Percentiles rank a stretch among this genome's conserved stretches.
These are phyloP conservation scores for Verbascum thapsus DNA, from an alignment of 257 asterid species.

Conservation along the genomic window DNA sequence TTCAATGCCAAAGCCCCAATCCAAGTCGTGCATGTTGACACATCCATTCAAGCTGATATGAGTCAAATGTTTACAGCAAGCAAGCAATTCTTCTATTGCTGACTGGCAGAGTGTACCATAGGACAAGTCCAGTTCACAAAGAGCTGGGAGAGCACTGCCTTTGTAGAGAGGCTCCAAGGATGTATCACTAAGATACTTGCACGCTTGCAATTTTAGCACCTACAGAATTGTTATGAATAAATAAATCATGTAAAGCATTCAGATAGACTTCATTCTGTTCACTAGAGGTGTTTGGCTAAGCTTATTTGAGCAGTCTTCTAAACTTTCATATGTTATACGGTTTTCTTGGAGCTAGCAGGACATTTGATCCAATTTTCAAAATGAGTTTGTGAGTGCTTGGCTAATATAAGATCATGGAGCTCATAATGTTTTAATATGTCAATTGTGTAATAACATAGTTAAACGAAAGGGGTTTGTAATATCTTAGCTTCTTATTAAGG, in stretches of 20 bases:
- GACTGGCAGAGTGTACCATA: constrained; percentile 74
- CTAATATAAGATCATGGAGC: too few species aligned
- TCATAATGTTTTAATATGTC: too few species aligned
- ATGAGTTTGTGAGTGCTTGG: too few species aligned
- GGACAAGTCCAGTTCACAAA: constrained; percentile 73
- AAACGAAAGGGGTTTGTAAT: too few species aligned
- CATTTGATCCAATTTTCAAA: too few species aligned
- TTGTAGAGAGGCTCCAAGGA: constrained; percentile 80
- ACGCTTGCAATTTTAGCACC: constrained; percentile 89
- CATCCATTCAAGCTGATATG: constrained; percentile 86
- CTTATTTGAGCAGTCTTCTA: too few species aligned
- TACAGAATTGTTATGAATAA: constrained; percentile 29
- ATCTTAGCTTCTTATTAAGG: too few species aligned
- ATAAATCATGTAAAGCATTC: background rate
- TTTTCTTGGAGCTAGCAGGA: too few species aligned
- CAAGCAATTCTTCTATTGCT: constrained; percentile 78
- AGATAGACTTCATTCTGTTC: background rate
- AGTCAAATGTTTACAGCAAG: constrained; percentile 65
- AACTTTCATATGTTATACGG: too few species aligned
- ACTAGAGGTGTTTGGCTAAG: too few species aligned
- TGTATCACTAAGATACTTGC: constrained; percentile 70
- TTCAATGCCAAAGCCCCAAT: constrained; percentile 50
- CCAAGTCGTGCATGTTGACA: constrained; percentile 73
- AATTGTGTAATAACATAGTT: too few species aligned
- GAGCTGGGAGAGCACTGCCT: constrained; percentile 69